Percentiles rank a stretch among this genome's conserved stretches.
phyloP scores from a whole-genome alignment of 805 yeast genomes.

The Clavispora vitiphila region DNA sequence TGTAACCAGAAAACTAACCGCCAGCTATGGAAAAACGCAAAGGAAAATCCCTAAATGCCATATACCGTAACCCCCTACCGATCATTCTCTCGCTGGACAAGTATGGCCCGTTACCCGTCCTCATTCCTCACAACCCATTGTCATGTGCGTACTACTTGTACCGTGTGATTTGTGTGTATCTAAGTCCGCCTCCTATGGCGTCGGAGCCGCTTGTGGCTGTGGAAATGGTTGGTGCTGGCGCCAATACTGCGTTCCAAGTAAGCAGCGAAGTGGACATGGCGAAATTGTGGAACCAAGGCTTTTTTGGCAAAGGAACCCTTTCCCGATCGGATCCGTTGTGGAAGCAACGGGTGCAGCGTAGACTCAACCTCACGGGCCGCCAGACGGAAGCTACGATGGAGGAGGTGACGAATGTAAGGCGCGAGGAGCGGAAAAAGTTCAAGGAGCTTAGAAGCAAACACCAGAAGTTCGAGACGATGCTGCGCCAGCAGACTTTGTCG shows the following conservation, averaged over 20 bases:
- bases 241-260: constrained; percentile 36
- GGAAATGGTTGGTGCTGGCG: constrained; percentile 8
- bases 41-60: constrained; percentile 24
- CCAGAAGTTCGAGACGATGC: constrained; percentile 48
- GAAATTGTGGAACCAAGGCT: constrained; percentile 76
- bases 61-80: constrained; percentile 54
- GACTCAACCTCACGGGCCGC: constrained; percentile 41
- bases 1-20: constrained; percentile 11
- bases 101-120: constrained; percentile 44
- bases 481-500: constrained; percentile 23
- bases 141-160: constrained; percentile 51
- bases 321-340: constrained; percentile 94
- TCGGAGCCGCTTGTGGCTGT: constrained; percentile 17
- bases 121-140: constrained; percentile 62
- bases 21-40: constrained; percentile 27
- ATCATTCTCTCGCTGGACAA: constrained; percentile 34
- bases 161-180: constrained; percentile 20
- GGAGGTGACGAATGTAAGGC: constrained; percentile 68
- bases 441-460: constrained; percentile 56
- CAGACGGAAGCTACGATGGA: constrained; percentile 47
- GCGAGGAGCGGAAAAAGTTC: constrained; percentile 68
- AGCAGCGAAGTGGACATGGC: constrained; percentile 42
- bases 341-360: constrained; percentile 56
- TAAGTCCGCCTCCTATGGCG: constrained; percentile 23
- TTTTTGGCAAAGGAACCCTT: constrained; percentile 87